These are phyloP conservation scores for Exophiala lecanii-corni DNA, from an alignment of 2,329 filamentous ascomycete genomes.

Conservation along the genomic window DNA sequence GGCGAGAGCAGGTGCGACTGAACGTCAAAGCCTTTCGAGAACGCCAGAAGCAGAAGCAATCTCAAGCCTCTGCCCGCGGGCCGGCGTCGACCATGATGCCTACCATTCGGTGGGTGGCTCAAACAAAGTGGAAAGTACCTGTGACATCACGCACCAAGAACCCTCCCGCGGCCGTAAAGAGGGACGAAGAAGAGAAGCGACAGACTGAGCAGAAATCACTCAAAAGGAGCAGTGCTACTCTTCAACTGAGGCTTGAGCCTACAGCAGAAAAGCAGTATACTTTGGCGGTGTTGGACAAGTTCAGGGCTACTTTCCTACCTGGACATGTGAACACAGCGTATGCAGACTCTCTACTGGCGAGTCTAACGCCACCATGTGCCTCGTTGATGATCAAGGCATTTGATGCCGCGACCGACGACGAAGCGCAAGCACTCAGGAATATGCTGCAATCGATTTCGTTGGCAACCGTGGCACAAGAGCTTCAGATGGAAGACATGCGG, in stretches of 20 bases:
- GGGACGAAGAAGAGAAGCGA: not conserved
- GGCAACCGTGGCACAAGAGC: conserved; percentile 4
- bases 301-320: conserved; percentile 9
- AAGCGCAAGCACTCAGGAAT: conserved; percentile 3
- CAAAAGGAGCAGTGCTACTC: not conserved
- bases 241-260: not conserved
- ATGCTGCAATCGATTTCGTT: conserved; percentile 6
- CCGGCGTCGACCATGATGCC: not conserved
- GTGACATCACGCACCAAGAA: not conserved
- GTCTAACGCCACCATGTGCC: conserved; percentile 12
- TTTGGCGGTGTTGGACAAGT: conserved; percentile 2
- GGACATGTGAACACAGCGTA: not conserved
- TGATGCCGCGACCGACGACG: conserved; percentile 2
- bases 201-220: not conserved
- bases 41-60: conserved; percentile 1
- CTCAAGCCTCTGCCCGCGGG: not conserved
- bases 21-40: conserved; percentile 14
- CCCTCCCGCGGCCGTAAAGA: not conserved
- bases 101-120: conserved; percentile 1
- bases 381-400: conserved; percentile 11
- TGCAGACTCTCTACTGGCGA: not conserved
- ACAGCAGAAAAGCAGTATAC: conserved; percentile 4
- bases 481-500: conserved; percentile 2
- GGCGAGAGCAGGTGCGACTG: conserved; percentile 13
- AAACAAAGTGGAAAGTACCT: not conserved